Conservation (phyloP, 2,329 filamentous ascomycete species). For the Biscogniauxia mediterranea region DNA sequence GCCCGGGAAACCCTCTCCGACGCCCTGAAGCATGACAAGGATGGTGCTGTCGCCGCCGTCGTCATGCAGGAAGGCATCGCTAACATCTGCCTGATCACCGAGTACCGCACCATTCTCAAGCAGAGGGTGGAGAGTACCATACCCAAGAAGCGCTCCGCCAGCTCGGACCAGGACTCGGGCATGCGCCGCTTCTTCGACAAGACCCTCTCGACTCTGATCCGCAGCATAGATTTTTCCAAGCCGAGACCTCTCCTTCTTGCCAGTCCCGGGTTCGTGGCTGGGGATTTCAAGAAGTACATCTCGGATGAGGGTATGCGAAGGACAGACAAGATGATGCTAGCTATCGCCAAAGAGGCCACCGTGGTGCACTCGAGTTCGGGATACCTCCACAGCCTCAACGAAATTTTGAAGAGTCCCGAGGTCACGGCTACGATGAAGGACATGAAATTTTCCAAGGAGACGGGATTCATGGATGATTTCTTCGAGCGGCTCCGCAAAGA, state of each 20-base stretch:
- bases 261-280: constrained; percentile 83
- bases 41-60: constrained; percentile 82
- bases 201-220: constrained; percentile 70
- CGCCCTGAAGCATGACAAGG: constrained; percentile 73
- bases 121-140: constrained; percentile 66
- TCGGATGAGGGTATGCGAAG: constrained; percentile 56
- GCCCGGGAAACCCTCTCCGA: constrained; percentile 76
- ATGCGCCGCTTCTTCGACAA: constrained; percentile 77
- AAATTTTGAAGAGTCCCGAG: constrained; percentile 79
- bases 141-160: constrained; percentile 64
- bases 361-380: constrained; percentile 84
- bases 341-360: constrained; percentile 59
- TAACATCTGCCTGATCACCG: constrained; percentile 79
- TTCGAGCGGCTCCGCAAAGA: constrained; percentile 75
- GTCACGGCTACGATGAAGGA: constrained; percentile 76
- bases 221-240: constrained; percentile 71
- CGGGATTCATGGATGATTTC: constrained; percentile 80
- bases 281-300: constrained; percentile 74
- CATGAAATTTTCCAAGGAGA: constrained; percentile 85
- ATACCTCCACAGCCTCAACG: constrained; percentile 82
- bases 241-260: constrained; percentile 78
- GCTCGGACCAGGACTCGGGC: constrained; percentile 66
- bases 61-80: constrained; percentile 89
- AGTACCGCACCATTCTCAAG: constrained; percentile 74
- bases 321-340: constrained; percentile 67